phyloP scores from a whole-genome alignment of 1,284 basidiomycete species.

The Sanghuangporus weigelae region DNA sequence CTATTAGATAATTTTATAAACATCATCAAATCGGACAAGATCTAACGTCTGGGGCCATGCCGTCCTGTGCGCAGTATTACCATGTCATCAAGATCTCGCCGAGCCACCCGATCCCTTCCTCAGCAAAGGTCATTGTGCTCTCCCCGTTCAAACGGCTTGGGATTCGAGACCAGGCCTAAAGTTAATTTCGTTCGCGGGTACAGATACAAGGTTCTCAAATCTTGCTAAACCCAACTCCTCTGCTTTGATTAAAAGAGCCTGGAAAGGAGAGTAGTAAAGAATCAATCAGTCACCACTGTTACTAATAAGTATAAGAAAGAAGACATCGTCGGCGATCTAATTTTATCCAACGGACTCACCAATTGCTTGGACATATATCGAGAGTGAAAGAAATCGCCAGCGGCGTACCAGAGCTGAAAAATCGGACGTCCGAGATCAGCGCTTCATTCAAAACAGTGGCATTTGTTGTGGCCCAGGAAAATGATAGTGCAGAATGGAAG shows the following conservation, averaged over 20 bases:
- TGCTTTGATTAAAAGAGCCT: slow-evolving; percentile 9
- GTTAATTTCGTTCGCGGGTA: neutral
- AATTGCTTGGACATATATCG: slow-evolving; percentile 18
- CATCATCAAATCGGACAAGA: too few species aligned
- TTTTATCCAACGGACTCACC: slow-evolving; percentile 3
- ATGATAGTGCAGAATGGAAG: neutral
- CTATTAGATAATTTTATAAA: too few species aligned
- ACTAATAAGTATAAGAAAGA: neutral
- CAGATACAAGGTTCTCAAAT: neutral
- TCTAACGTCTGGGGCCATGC: too few species aligned
- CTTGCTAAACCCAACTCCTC: neutral
- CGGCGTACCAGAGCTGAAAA: slow-evolving; percentile 17
- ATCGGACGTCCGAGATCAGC: neutral
- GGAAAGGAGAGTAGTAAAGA: neutral
- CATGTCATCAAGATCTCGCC: too few species aligned
- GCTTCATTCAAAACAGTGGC: neutral
- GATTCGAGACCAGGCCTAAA: neutral
- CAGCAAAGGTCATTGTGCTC: too few species aligned
- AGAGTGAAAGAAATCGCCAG: slow-evolving; percentile 17
- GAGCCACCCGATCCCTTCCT: too few species aligned
- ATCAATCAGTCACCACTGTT: neutral
- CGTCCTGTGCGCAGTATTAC: too few species aligned
- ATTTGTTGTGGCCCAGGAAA: neutral
- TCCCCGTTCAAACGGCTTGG: too few species aligned
- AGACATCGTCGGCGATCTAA: neutral